Conservation (phyloP, 306 rosid genomes). For the Cucurbita moschata region DNA sequence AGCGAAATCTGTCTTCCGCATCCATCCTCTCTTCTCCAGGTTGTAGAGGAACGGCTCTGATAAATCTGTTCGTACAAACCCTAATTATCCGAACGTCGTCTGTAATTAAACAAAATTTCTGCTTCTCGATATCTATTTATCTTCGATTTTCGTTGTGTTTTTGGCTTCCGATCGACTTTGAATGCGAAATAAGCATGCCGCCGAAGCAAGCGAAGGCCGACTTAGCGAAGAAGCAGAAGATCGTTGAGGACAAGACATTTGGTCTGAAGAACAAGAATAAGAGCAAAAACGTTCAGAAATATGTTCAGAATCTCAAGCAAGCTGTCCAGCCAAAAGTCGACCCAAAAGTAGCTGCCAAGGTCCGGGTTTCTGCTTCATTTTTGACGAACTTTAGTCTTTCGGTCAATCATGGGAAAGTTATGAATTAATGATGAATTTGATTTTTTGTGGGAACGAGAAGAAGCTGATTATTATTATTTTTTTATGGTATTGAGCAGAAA, state of each 20-base stretch:
- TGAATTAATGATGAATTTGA: not conserved
- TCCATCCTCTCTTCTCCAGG: not conserved
- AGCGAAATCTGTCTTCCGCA: not conserved
- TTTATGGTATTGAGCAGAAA: conserved; percentile 34
- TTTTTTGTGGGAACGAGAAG: not conserved
- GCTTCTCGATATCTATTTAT: not conserved
- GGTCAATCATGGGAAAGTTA: not conserved
- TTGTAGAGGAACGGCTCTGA: conserved; percentile 1
- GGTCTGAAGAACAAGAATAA: conserved; percentile 93
- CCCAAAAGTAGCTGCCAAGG: conserved; percentile 56
- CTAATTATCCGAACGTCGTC: not conserved
- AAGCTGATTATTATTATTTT: not conserved
- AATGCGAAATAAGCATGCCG: conserved; percentile 52
- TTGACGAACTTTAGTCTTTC: not conserved
- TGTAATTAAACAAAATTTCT: not conserved
- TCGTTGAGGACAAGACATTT: conserved; percentile 92
- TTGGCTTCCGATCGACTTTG: not conserved
- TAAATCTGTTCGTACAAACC: conserved; percentile 10
- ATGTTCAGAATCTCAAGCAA: conserved; percentile 62
- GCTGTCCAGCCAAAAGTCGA: conserved; percentile 61
- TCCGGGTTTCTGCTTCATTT: conserved; percentile 4
- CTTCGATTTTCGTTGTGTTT: not conserved
- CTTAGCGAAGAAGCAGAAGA: conserved; percentile 86
- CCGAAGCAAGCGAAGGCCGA: conserved; percentile 75
- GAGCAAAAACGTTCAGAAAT: conserved; percentile 79